Evolutionary conservation across 108 stramenopile species (phyloP), one percentile per base, ranked within the genome.

Genomic region (Nitzschia sp.): DNA sequence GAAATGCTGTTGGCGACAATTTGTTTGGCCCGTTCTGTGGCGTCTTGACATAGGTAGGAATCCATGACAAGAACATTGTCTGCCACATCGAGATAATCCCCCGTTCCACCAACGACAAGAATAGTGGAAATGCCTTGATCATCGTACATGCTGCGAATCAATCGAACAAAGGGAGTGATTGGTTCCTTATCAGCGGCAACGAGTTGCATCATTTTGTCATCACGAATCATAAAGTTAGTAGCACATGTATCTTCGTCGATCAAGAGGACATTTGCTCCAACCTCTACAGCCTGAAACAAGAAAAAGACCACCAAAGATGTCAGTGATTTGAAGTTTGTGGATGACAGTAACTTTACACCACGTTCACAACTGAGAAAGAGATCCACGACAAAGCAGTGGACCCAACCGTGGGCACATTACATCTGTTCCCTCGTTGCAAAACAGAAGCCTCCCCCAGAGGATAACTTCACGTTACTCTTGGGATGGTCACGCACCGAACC

Each of bases 201-300:
- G 8, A 98, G 88, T 55, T 83, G 63, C 81, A 89, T 84, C 97
- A 98, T 98, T 77, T 95, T 85, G 42, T 83, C 85, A 70, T 98
- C 97, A 37, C 97, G 80, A 52, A 92, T 89, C 95, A 97, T 97
- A 70, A 97, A 96, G 75, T 97, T 96, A 11, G 88, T 83, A 10
- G 87, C 89, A 74, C 95, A 95, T 19, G 96, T 96, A 80, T 97
- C 96, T 76, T 98, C 96, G 75, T 98, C 97, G n/a, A 98, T 77
- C 19, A 98, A 86, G 14, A 98, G 73, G 8, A 85, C 80, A 29
- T 88, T 82, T 17, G 94, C 84, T 54, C 95, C 96, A 56, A 88
- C 70, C 83, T 96, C 92, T 38, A 94, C 63, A 22, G 92, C 84
- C 91, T 88, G 70, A 8, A 41, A 20, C 29, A 34, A 34, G 43